Evolutionary conservation across 2,329 filamentous ascomycete genomes (phyloP).

Genomic region (Dothiorella sarmentorum): DNA sequence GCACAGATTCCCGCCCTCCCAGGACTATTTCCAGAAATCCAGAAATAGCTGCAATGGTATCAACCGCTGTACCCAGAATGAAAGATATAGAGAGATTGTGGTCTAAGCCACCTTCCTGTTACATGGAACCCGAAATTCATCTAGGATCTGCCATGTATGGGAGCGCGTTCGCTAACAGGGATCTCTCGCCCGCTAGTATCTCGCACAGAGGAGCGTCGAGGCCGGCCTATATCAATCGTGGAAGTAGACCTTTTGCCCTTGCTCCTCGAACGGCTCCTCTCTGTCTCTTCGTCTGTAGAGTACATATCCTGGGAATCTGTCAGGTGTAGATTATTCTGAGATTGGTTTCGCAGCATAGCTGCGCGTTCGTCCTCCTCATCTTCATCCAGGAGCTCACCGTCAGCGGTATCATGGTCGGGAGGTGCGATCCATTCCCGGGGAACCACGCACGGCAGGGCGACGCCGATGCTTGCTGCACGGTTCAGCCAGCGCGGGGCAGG

Average conservation of each 20-base stretch:
- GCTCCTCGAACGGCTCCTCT: background rate
- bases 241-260: background rate
- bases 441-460: slow-evolving; percentile 77
- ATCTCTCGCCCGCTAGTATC: slow-evolving; percentile 42
- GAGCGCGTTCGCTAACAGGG: slow-evolving; percentile 45
- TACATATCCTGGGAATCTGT: slow-evolving; percentile 27
- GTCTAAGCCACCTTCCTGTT: background rate
- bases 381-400: slow-evolving; percentile 64
- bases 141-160: slow-evolving; percentile 21
- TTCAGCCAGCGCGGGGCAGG: slow-evolving; percentile 75
- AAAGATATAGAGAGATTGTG: background rate
- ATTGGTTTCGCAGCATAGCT: slow-evolving; percentile 54
- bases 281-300: slow-evolving; percentile 28
- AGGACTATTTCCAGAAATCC: background rate
- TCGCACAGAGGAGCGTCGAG: slow-evolving; percentile 24
- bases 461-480: slow-evolving; percentile 76
- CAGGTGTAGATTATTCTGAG: slow-evolving; percentile 22
- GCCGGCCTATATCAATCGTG: background rate
- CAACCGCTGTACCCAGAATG: background rate
- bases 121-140: background rate
- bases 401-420: slow-evolving; percentile 70
- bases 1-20: slow-evolving; percentile 8
- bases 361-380: slow-evolving; percentile 54
- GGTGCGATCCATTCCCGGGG: slow-evolving; percentile 78
- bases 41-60: slow-evolving; percentile 8